Evolutionary conservation across 495 filamentous ascomycete genomes (phyloP).

Genomic region (Xylaria venustula): DNA sequence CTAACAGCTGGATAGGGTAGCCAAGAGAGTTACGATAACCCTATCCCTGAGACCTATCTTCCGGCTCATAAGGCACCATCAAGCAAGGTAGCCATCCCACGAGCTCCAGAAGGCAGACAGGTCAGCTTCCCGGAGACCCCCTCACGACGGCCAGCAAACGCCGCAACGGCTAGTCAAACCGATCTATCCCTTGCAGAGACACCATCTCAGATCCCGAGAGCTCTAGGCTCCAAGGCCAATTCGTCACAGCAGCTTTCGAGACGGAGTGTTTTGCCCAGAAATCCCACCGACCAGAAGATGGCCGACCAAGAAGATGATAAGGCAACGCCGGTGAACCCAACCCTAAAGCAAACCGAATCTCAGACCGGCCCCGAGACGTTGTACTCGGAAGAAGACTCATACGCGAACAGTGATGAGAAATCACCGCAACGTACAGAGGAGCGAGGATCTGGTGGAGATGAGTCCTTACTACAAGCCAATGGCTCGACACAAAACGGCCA

Average conservation of each 20-base stretch:
- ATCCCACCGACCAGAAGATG: not conserved
- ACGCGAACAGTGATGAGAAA: not conserved
- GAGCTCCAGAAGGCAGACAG: not conserved
- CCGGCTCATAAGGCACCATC: not conserved
- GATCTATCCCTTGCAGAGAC: not conserved
- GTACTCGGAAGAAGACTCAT: not conserved
- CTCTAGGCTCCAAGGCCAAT: not conserved
- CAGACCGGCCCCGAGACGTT: too few relatives aligned
- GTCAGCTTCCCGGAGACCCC: not conserved
- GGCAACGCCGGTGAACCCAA: not conserved
- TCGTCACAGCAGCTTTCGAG: slow-evolving; percentile 10
- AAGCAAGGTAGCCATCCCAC: not conserved
- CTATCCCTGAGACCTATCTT: slow-evolving; percentile 7
- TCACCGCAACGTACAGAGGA: not conserved
- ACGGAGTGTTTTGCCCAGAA: not conserved
- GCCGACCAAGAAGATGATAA: not conserved
- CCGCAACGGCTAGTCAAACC: not conserved
- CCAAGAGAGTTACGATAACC: slow-evolving; percentile 19
- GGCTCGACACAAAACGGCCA: not conserved
- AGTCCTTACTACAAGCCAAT: not conserved
- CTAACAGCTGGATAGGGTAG: slow-evolving; percentile 17
- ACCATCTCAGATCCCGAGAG: slow-evolving; percentile 17
- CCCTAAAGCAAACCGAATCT: not conserved
- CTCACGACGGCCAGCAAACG: not conserved
- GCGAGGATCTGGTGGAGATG: not conserved